Base-by-base conservation (phyloP, 345 rosid genomes). In the Eucalyptus marginata region DNA sequence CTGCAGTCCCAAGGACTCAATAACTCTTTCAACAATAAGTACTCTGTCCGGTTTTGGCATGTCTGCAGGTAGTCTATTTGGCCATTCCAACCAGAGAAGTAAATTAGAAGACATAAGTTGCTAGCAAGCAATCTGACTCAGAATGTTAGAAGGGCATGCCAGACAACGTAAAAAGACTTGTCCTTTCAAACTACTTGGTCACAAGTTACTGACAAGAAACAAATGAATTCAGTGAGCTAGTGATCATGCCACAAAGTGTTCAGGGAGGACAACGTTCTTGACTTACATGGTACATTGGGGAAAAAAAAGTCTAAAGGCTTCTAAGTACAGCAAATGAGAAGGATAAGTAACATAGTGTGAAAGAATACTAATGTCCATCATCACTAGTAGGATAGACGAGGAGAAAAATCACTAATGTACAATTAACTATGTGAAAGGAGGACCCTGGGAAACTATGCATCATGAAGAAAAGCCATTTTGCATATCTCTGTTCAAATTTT, bases 11-110 rank as follows among this genome's bases (percentile, higher is more conserved):
- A 97, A 93, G 79, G 95, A 91, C 93, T 96, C 99, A 22, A 97
- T 97, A 44, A 97, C 99, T 94, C 99, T 94, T 92, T 97, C 99
- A 71, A 97, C 92, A 51, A 96, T 95, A 88, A 97, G 93, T 49
- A 97, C 99, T 92, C 96, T 96, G 56, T 96, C 99, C 46, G 97
- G 93, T 92, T 96, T 97, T 87, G 98, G 90, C 96, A 97, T 89
- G 90, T 93, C 92, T 20, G 96, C 99, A 88, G 97, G 90, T 86
- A 96, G 90, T 91, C 99, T 96, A 89, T 47, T 86, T 43, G 79
- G 52, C 49, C n/a, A 31, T 31, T 58, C 89, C 43, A 86, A n/a
- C 79, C 46, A 88, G 90, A 31, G 89, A 90, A 92, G 79, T 43
- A 76, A 83, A 89, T 54, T 12, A 66, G 49, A 76, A 76, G 43